Evolutionary conservation across 306 rosid species (phyloP).

Genomic region (Alnus rubra): DNA sequence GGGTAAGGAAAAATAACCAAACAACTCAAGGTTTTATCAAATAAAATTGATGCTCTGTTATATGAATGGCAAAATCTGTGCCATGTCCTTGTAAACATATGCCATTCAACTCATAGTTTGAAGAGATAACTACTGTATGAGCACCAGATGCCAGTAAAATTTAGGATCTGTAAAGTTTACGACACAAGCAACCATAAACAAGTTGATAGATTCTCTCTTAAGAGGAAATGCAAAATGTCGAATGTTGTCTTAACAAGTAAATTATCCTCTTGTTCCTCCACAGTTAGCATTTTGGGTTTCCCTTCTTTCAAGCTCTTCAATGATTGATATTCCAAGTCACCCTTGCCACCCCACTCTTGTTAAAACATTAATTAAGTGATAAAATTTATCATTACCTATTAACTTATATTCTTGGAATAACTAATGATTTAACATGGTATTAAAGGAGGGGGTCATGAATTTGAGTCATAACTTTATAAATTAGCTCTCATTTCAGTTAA

Average conservation of each 20-base stretch:
- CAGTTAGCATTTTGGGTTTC: background rate
- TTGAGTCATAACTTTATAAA: too few species aligned
- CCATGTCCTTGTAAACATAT: background rate
- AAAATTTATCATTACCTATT: too few species aligned
- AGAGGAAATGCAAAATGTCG: background rate
- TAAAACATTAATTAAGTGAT: too few species aligned
- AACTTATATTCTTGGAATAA: too few species aligned
- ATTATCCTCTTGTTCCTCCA: background rate
- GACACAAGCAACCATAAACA: background rate
- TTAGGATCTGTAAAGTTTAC: background rate
- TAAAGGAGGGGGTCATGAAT: too few species aligned
- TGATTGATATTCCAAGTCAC: background rate
- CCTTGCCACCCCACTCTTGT: background rate
- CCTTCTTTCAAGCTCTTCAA: too few species aligned
- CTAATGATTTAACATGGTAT: too few species aligned
- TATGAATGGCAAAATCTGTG: background rate
- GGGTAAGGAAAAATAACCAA: slow-evolving; percentile 18
- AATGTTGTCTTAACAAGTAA: background rate
- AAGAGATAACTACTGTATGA: background rate
- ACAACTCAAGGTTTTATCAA: slow-evolving; percentile 13
- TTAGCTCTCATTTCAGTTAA: too few species aligned
- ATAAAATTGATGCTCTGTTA: background rate
- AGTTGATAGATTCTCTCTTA: background rate
- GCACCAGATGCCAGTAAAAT: background rate
- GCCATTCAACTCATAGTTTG: background rate